phyloP scores from a whole-genome alignment of 495 filamentous ascomycete genomes.

The Aspergillus wentii region DNA sequence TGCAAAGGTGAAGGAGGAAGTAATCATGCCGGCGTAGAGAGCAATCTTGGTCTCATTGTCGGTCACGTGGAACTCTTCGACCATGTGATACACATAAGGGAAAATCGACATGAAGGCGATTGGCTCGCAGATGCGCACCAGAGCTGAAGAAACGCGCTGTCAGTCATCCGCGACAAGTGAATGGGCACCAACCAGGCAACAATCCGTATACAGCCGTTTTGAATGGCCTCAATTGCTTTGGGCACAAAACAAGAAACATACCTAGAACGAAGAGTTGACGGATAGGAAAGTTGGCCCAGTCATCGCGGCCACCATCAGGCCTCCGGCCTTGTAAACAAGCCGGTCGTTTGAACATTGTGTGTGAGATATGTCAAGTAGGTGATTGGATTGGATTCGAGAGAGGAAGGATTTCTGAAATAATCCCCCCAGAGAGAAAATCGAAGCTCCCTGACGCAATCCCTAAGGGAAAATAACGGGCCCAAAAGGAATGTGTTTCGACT shows the following conservation, averaged over 20 bases:
- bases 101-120: slow-evolving; percentile 99
- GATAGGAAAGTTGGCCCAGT: slow-evolving; percentile 43
- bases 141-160: slow-evolving; percentile 52
- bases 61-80: slow-evolving; percentile 82
- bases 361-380: slow-evolving; percentile 13
- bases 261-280: slow-evolving; percentile 71
- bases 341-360: slow-evolving; percentile 37
- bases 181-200: background rate
- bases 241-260: slow-evolving; percentile 37
- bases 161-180: slow-evolving; percentile 23
- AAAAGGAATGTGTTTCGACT: slow-evolving; percentile 15
- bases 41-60: slow-evolving; percentile 74
- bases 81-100: slow-evolving; percentile 98
- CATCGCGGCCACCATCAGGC: slow-evolving; percentile 24
- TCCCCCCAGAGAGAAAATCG: slow-evolving; percentile 5
- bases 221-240: too few species aligned
- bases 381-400: background rate
- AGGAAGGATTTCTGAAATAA: background rate
- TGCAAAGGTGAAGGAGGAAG: slow-evolving; percentile 91
- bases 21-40: slow-evolving; percentile 93
- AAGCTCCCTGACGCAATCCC: too few species aligned
- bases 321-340: slow-evolving; percentile 33
- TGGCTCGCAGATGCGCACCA: slow-evolving; percentile 94
- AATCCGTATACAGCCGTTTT: background rate
- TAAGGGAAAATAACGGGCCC: slow-evolving; percentile 3